A percentile compares a stretch with the other conserved stretches of the same genome.
These are phyloP conservation scores for Spiromastix sp. DNA, from an alignment of 2,329 filamentous ascomycete genomes.

Conservation along the genomic window DNA sequence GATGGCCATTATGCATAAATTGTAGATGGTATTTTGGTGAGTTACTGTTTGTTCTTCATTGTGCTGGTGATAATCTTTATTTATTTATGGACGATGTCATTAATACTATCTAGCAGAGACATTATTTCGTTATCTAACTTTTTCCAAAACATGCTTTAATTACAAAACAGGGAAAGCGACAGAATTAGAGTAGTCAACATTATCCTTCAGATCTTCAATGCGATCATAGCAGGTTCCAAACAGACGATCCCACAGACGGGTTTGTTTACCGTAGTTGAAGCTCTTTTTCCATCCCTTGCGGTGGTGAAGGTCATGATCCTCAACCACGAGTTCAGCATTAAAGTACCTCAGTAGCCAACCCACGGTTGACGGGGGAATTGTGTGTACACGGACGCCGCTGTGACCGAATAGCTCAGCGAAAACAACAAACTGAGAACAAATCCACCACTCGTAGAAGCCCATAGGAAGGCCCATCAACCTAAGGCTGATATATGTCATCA, in stretches of 20 bases:
- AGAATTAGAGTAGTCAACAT: constrained; percentile 22
- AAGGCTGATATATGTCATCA: constrained; percentile 29
- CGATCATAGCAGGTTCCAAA: constrained; percentile 27
- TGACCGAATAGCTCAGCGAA: constrained; percentile 32
- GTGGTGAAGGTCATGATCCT: constrained; percentile 34
- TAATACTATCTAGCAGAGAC: too few species aligned
- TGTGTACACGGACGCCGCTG: constrained; percentile 29
- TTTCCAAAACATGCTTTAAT: too few species aligned
- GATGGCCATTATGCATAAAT: too few species aligned
- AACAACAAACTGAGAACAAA: constrained; percentile 36
- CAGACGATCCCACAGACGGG: constrained; percentile 27
- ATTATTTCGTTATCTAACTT: too few species aligned
- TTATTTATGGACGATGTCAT: too few species aligned
- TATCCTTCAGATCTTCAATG: constrained; percentile 24
- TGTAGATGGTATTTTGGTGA: too few species aligned
- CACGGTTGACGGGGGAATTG: constrained; percentile 24
- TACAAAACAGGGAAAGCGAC: constrained; percentile 19
- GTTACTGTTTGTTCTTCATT: too few species aligned
- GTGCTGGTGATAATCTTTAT: too few species aligned
- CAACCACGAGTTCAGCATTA: constrained; percentile 30
- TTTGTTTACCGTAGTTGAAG: constrained; percentile 31
- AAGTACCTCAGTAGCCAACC: constrained; percentile 24
- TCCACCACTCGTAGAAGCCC: constrained; percentile 40
- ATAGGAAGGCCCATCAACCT: constrained; percentile 30
- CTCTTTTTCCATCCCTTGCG: constrained; percentile 30